These are phyloP conservation scores for Aspergillus olivimuriae DNA, from an alignment of 495 filamentous ascomycete genomes.

Conservation along the genomic window DNA sequence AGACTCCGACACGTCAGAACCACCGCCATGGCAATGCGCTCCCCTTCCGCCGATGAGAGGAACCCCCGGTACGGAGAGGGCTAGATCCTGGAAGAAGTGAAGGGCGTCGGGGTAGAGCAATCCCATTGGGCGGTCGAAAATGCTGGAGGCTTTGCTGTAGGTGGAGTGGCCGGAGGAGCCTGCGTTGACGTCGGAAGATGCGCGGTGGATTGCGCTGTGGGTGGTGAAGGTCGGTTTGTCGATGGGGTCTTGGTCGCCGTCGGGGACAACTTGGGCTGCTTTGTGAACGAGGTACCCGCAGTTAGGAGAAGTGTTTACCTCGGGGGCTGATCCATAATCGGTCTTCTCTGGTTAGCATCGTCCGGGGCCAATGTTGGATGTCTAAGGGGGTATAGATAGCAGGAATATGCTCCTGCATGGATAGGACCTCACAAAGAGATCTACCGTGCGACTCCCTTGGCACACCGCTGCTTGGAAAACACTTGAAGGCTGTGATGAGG, in stretches of 20 bases:
- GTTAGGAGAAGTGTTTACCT: slow-evolving; percentile 29
- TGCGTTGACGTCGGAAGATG: slow-evolving; percentile 30
- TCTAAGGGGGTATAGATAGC: not conserved
- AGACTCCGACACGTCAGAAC: slow-evolving; percentile 45
- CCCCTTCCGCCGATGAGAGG: slow-evolving; percentile 48
- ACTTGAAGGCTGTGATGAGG: slow-evolving; percentile 53
- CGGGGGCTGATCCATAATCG: slow-evolving; percentile 55
- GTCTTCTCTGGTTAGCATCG: slow-evolving; percentile 11
- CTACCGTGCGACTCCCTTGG: slow-evolving; percentile 60
- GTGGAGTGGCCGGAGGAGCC: slow-evolving; percentile 32
- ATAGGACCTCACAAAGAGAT: slow-evolving; percentile 61
- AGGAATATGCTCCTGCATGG: slow-evolving; percentile 25
- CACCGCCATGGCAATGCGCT: slow-evolving; percentile 44
- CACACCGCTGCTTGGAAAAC: slow-evolving; percentile 52
- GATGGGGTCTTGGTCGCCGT: slow-evolving; percentile 30
- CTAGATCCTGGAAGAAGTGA: slow-evolving; percentile 42
- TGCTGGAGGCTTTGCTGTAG: slow-evolving; percentile 23
- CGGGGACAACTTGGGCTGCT: slow-evolving; percentile 24
- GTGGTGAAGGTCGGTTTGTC: slow-evolving; percentile 59
- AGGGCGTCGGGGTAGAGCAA: slow-evolving; percentile 40
- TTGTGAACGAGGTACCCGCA: slow-evolving; percentile 33
- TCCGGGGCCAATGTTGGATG: not conserved
- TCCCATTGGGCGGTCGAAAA: slow-evolving; percentile 27
- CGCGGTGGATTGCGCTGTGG: slow-evolving; percentile 34
- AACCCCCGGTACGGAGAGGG: slow-evolving; percentile 42